Conservation (phyloP, 495 filamentous ascomycete genomes). For the Xylaria longipes region DNA sequence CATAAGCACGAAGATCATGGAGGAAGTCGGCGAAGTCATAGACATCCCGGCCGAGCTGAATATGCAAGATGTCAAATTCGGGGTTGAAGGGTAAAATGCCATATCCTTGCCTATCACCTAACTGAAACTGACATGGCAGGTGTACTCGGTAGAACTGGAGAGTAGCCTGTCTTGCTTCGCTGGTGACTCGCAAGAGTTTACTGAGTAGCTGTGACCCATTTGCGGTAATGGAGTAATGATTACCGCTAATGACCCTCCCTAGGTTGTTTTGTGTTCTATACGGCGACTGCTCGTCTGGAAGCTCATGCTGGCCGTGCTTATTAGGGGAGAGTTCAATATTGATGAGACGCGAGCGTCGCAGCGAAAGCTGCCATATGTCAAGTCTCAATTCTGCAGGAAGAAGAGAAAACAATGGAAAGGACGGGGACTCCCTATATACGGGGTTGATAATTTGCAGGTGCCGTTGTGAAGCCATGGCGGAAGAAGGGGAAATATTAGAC, state of each 20-base stretch:
- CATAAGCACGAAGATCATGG: conserved; percentile 9
- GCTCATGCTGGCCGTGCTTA: background rate
- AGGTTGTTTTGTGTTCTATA: background rate
- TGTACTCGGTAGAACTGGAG: conserved; percentile 17
- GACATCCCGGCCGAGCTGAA: background rate
- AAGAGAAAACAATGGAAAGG: conserved; percentile 4
- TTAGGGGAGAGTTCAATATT: background rate
- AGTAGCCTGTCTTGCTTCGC: conserved; percentile 12
- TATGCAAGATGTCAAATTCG: conserved; percentile 7
- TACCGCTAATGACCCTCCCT: background rate
- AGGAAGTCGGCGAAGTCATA: background rate
- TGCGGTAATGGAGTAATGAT: background rate
- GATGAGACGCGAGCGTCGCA: conserved; percentile 6
- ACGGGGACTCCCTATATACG: background rate
- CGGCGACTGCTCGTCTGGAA: background rate
- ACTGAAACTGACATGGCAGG: background rate
- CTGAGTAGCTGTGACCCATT: background rate
- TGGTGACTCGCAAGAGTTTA: conserved; percentile 17
- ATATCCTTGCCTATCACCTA: background rate
- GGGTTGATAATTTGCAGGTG: conserved; percentile 18
- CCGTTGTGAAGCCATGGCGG: background rate
- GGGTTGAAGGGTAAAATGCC: conserved; percentile 16
- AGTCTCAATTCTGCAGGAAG: conserved; percentile 11
- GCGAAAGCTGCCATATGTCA: conserved; percentile 15
- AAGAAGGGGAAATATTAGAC: background rate